Evolutionary conservation across 208 protist species (phyloP).

Genomic region (Phytomonas sp.): DNA sequence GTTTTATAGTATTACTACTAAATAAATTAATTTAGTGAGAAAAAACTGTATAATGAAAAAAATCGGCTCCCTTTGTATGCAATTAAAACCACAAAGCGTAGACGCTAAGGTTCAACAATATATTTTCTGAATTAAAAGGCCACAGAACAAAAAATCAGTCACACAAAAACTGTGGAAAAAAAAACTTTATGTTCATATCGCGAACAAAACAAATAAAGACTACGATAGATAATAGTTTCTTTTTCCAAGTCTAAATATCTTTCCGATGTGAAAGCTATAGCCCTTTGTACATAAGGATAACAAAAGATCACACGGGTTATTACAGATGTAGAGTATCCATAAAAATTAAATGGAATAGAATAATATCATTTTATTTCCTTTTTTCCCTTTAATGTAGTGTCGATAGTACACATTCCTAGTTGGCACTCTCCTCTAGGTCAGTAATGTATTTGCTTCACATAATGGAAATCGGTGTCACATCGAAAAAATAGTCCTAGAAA

Average conservation of each 20-base stretch:
- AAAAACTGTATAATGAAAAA: background rate
- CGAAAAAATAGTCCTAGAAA: background rate
- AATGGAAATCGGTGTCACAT: background rate
- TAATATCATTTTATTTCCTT: background rate
- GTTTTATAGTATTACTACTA: background rate
- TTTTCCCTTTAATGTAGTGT: background rate
- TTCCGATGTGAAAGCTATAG: background rate
- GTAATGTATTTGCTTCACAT: background rate
- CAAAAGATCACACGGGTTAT: background rate
- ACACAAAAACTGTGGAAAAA: background rate
- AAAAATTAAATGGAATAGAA: background rate
- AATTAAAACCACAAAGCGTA: background rate
- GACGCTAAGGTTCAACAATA: background rate
- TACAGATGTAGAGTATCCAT: background rate
- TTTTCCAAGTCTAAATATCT: background rate
- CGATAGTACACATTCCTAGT: background rate
- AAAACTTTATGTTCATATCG: background rate
- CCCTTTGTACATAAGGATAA: background rate
- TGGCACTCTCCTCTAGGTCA: background rate
- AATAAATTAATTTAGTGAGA: slow-evolving; percentile 5
- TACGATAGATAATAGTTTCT: background rate
- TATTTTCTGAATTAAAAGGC: background rate
- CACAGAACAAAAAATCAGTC: background rate
- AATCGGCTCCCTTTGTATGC: background rate
- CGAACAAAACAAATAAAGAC: slow-evolving; percentile 1